A percentile compares a stretch with the other conserved stretches of the same genome.
Conservation (phyloP, 2,329 filamentous ascomycete species). For the Fusarium sp. region DNA sequence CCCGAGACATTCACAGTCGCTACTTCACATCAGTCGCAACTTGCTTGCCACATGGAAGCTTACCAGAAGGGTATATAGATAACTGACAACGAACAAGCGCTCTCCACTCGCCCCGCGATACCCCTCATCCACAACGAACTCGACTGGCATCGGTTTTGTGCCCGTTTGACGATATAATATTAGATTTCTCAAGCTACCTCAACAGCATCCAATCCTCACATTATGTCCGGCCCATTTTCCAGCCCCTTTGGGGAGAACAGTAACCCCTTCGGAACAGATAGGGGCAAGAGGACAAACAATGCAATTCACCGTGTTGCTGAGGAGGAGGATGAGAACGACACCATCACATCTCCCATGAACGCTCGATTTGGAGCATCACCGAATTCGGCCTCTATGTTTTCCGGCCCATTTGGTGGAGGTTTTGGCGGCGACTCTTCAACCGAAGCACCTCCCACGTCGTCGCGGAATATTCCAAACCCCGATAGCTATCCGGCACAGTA, state of each 20-base stretch:
- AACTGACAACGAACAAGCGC: constrained; percentile 69
- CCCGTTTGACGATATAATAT: constrained; percentile 17
- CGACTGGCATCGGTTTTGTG: constrained; percentile 60
- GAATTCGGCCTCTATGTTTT: constrained; percentile 55
- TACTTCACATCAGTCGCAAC: constrained; percentile 41
- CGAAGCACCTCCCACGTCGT: constrained; percentile 60
- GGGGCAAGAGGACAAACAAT: constrained; percentile 44
- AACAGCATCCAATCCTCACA: constrained; percentile 39
- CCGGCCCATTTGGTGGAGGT: constrained; percentile 61
- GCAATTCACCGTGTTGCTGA: constrained; percentile 73
- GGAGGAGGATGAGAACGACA: constrained; percentile 86
- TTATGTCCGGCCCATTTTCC: constrained; percentile 82
- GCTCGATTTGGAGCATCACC: constrained; percentile 64
- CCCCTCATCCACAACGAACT: constrained; percentile 77
- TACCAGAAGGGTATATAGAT: constrained; percentile 72
- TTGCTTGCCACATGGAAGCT: constrained; percentile 60
- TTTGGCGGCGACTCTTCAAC: constrained; percentile 60
- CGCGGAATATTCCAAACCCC: constrained; percentile 64
- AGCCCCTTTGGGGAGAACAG: constrained; percentile 74
- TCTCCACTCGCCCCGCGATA: constrained; percentile 69
- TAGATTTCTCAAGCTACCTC: neutral
- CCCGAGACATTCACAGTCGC: neutral
- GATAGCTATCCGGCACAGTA: constrained; percentile 91
- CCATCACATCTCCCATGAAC: constrained; percentile 79
- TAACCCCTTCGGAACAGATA: constrained; percentile 48